Conservation (phyloP, 2,329 filamentous ascomycete species). For the Colletotrichum tamarilloi region DNA sequence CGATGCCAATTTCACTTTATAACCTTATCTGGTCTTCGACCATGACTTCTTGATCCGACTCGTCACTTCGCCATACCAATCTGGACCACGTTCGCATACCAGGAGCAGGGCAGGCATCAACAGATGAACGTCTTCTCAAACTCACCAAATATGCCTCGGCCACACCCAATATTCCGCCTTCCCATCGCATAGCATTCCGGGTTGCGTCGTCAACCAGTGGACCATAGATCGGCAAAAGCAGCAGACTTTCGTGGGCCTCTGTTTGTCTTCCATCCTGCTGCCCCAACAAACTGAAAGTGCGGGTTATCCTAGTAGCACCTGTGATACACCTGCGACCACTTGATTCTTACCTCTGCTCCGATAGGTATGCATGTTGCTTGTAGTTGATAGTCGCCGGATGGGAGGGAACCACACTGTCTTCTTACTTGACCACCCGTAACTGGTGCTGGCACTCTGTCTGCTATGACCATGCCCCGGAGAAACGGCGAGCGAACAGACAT, state of each 20-base stretch:
- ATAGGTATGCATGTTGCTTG: background rate
- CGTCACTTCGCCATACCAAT: background rate
- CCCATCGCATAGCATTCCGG: background rate
- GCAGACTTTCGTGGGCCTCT: background rate
- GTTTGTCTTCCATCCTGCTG: background rate
- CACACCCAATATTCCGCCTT: background rate
- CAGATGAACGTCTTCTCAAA: background rate
- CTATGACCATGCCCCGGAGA: background rate
- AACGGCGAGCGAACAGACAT: background rate
- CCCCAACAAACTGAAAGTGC: slow-evolving; percentile 20
- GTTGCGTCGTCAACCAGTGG: background rate
- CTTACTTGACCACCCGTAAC: background rate
- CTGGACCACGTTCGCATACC: background rate
- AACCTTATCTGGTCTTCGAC: slow-evolving; percentile 8
- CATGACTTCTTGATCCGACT: background rate
- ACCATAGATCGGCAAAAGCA: background rate
- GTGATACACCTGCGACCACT: background rate
- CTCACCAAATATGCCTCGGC: background rate
- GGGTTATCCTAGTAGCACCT: background rate
- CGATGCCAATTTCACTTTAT: background rate
- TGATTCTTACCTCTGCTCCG: background rate
- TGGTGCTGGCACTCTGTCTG: background rate
- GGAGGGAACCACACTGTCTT: background rate
- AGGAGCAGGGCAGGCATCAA: background rate
- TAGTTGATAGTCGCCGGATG: background rate